These are phyloP conservation scores for Fusarium miscanthi DNA, from an alignment of 2,329 filamentous ascomycete genomes.

Conservation along the genomic window DNA sequence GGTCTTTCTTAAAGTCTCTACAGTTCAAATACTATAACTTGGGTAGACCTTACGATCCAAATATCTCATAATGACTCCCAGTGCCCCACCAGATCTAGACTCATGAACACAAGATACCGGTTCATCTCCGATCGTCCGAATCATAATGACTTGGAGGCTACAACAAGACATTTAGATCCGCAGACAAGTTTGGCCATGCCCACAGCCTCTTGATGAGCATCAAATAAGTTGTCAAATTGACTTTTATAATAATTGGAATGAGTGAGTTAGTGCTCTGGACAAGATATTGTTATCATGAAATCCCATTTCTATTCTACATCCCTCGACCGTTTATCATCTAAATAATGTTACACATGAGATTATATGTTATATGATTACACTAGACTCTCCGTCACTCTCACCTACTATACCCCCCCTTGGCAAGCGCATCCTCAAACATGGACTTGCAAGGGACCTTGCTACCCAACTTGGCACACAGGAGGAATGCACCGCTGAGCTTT, in stretches of 20 bases:
- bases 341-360: conserved; percentile 27
- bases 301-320: conserved; percentile 20
- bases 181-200: not conserved
- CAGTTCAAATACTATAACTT: not conserved
- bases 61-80: conserved; percentile 1
- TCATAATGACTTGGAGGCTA: not conserved
- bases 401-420: conserved; percentile 49
- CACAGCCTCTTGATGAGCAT: not conserved
- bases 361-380: conserved; percentile 31
- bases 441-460: conserved; percentile 84
- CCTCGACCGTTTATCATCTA: conserved; percentile 22
- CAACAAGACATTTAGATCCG: not conserved
- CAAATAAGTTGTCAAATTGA: not conserved
- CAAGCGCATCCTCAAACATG: conserved; percentile 74
- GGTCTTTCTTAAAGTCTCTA: not conserved
- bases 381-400: not conserved
- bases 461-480: conserved; percentile 87
- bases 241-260: not conserved
- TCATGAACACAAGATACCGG: not conserved
- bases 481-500: conserved; percentile 93
- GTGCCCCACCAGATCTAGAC: conserved; percentile 10
- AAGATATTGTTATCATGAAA: not conserved
- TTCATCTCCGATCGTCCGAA: conserved; percentile 11
- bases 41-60: not conserved
- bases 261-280: too few species aligned